Evolutionary conservation across 139 green algal species (phyloP).

Genomic region (Chlorella ohadii): DNA sequence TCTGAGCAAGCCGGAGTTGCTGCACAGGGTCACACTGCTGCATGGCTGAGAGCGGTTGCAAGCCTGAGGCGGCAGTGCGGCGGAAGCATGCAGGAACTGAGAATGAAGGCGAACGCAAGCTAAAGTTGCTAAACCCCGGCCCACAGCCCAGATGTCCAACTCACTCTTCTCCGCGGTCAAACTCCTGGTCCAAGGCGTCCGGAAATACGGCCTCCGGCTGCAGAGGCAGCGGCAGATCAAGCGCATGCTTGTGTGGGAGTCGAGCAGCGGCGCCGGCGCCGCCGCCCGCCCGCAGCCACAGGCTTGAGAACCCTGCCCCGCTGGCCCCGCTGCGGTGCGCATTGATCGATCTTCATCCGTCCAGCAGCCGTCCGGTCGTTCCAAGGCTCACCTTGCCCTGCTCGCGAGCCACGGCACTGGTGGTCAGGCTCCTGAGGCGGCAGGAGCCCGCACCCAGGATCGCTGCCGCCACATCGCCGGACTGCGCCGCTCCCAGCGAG

Average conservation of each 20-base stretch:
- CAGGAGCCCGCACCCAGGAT: background rate
- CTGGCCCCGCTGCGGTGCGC: too few relatives aligned
- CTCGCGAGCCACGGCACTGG: background rate
- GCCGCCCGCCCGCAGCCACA: background rate
- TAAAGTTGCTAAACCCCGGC: too few relatives aligned
- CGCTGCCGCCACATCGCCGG: background rate
- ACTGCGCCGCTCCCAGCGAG: background rate
- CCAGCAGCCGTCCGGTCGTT: background rate
- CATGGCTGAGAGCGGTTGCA: too few relatives aligned
- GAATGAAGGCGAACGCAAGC: too few relatives aligned
- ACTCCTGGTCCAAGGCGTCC: slow-evolving; percentile 8
- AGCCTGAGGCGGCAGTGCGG: too few relatives aligned
- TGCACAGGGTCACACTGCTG: too few relatives aligned
- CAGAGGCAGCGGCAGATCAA: background rate
- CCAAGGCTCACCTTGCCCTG: too few relatives aligned
- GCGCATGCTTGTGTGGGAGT: background rate
- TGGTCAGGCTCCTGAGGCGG: background rate
- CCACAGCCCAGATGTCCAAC: background rate
- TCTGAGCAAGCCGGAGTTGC: too few relatives aligned
- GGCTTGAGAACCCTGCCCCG: too few relatives aligned
- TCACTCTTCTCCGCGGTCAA: slow-evolving; percentile 13
- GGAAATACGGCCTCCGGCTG: background rate
- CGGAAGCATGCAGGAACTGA: too few relatives aligned
- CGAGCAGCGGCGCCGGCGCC: background rate
- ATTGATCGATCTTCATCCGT: too few relatives aligned